A percentile compares a stretch with the other conserved stretches of the same genome.
phyloP scores from a whole-genome alignment of 208 protist species.

The Polymyxa betae region DNA sequence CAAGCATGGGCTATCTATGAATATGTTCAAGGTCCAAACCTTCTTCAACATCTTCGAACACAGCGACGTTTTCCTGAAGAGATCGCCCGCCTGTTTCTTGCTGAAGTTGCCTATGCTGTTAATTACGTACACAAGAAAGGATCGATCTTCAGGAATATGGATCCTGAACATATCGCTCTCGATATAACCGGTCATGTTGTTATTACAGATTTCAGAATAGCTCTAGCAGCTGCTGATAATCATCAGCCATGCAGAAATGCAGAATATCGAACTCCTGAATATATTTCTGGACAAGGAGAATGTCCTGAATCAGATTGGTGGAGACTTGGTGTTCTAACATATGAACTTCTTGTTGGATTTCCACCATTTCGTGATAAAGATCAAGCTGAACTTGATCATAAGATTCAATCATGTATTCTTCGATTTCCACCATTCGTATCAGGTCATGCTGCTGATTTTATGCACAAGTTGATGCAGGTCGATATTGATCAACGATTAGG shows the following conservation, averaged over 20 bases:
- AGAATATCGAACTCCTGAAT: conserved; percentile 64
- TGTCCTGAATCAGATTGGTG: conserved; percentile 80
- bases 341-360: conserved; percentile 79
- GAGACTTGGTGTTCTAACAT: conserved; percentile 78
- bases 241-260: conserved; percentile 54
- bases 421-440: conserved; percentile 45
- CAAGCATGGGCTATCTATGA: conserved; percentile 29
- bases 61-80: conserved; percentile 42
- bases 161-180: conserved; percentile 80
- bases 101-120: conserved; percentile 24
- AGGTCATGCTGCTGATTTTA: neutral
- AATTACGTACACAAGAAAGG: conserved; percentile 71
- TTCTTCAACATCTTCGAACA: conserved; percentile 45
- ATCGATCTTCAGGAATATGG: conserved; percentile 76
- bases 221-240: conserved; percentile 63
- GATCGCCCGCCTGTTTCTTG: conserved; percentile 4
- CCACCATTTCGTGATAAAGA: conserved; percentile 77
- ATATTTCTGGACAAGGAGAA: conserved; percentile 64
- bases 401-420: conserved; percentile 61
- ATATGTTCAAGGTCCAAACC: conserved; percentile 32
- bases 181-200: conserved; percentile 80
- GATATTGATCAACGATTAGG: neutral
- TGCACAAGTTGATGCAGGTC: neutral
- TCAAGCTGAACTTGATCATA: conserved; percentile 70
- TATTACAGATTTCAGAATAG: conserved; percentile 88